These are phyloP conservation scores for Herpotrichia juniperi DNA, from an alignment of 2,329 filamentous ascomycete genomes.

Conservation along the genomic window DNA sequence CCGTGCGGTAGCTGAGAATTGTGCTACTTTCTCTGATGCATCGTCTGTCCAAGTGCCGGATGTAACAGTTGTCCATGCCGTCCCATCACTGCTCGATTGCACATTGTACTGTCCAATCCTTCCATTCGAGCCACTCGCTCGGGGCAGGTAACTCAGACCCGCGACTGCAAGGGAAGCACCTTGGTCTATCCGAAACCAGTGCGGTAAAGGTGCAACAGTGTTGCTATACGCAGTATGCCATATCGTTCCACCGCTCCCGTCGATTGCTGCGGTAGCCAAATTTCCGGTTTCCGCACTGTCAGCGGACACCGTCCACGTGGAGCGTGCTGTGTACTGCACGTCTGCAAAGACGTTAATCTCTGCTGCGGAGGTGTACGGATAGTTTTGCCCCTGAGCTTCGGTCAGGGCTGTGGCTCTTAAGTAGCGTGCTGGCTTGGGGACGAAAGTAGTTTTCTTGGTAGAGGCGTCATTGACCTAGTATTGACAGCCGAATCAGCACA, in stretches of 20 bases:
- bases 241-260: slow-evolving; percentile 12
- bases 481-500: no score
- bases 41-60: slow-evolving; percentile 24
- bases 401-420: slow-evolving; percentile 29
- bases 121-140: slow-evolving; percentile 17
- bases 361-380: slow-evolving; percentile 27
- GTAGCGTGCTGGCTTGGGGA: slow-evolving; percentile 27
- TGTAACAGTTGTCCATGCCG: slow-evolving; percentile 18
- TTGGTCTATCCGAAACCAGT: slow-evolving; percentile 27
- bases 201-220: slow-evolving; percentile 12
- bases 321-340: slow-evolving; percentile 14
- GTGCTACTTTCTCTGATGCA: slow-evolving; percentile 16
- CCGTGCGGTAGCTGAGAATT: slow-evolving; percentile 16
- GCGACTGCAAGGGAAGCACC: slow-evolving; percentile 13
- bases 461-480: slow-evolving; percentile 29
- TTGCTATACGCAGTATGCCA: slow-evolving; percentile 21
- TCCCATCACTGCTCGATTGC: slow-evolving; percentile 17
- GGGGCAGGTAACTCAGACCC: slow-evolving; percentile 20
- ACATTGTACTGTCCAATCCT: slow-evolving; percentile 22
- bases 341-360: slow-evolving; percentile 34
- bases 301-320: slow-evolving; percentile 19
- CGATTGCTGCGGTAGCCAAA: slow-evolving; percentile 15
- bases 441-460: slow-evolving; percentile 31
- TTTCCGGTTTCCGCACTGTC: slow-evolving; percentile 16
- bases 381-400: slow-evolving; percentile 24